Evolutionary conservation across 331 rosid genomes (phyloP), one percentile per base, ranked within the genome.

Genomic region (Malus hybrid): DNA sequence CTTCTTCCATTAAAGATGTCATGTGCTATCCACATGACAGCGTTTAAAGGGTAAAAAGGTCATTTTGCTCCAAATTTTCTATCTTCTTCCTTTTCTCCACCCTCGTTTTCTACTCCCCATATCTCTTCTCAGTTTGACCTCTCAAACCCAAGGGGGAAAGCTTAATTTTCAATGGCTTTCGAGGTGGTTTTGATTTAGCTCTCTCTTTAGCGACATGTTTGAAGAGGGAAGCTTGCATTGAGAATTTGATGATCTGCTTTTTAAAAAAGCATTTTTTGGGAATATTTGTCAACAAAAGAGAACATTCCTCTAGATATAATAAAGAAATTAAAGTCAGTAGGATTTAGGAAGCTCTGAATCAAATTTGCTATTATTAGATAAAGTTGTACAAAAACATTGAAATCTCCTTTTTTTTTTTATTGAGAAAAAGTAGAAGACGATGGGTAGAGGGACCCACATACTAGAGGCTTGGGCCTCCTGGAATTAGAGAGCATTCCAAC

Each of bases 401-500:
- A 11, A 50, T 28, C 75, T 56, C 27, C 31, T 28, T 36, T 36
- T 24, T 79, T 7, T 36, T 93, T 28, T 28, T 87, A 91, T 74
- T 96, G 97, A 32, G 90, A 80, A 24, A 88, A 65, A 50, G 55
- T 4, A 12, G 56, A 50, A 12, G 90, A 78, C 16, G 19, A 61
- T 33, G 73, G 52, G 46, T 72, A 39, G 6, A 89, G 36, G 2
- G 87, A 69, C 64, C 91, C 94, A 77, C 97, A 93, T 73, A 81
- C 85, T 78, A 88, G 85, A 29, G 96, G 88, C 83, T 82, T 81
- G n/a, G 87, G 88, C 92, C 92, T 6, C 93, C 95, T 10, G 96
- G 97, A 69, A 93, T 90, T 10, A 81, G 11, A 11, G 91, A 87
- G 54, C 98, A 93, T 19, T 93, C 91, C 54, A 96, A 96, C 71